Evolutionary conservation across 768 basidiomycete species (phyloP).

Genomic region (Strobilomyces dryophilus): DNA sequence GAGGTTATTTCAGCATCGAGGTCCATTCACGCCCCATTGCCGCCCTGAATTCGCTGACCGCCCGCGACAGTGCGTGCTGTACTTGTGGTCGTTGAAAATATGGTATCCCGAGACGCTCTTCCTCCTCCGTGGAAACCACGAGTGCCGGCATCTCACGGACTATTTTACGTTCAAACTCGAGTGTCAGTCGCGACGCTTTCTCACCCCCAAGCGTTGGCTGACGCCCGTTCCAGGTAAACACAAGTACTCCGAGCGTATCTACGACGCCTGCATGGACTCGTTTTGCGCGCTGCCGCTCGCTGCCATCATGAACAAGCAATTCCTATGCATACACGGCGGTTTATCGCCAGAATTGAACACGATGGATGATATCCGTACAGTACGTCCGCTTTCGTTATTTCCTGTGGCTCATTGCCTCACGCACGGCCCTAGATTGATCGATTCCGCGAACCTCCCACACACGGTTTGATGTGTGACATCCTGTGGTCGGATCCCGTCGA

Average conservation of each 20-base stretch:
- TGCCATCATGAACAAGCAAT: slow-evolving; percentile 99
- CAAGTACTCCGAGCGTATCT: slow-evolving; percentile 95
- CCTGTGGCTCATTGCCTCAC: neutral
- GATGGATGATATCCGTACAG: slow-evolving; percentile 87
- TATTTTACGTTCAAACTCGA: slow-evolving; percentile 99
- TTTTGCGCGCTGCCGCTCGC: slow-evolving; percentile 95
- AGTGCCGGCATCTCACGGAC: slow-evolving; percentile 97
- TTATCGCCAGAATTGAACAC: slow-evolving; percentile 94
- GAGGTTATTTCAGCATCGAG: slow-evolving; percentile 93
- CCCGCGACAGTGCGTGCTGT: slow-evolving; percentile 78
- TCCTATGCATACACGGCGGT: slow-evolving; percentile 97
- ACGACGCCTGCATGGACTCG: slow-evolving; percentile 97
- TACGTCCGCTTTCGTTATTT: slow-evolving; percentile 36
- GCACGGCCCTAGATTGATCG: slow-evolving; percentile 72
- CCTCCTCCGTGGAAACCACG: slow-evolving; percentile 96
- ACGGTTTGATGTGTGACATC: slow-evolving; percentile 98
- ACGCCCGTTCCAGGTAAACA: slow-evolving; percentile 71
- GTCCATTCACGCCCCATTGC: slow-evolving; percentile 34
- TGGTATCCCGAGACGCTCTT: slow-evolving; percentile 98
- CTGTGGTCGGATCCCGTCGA: slow-evolving; percentile 98
- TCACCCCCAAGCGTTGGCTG: slow-evolving; percentile 1
- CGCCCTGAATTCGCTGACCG: neutral
- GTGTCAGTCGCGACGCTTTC: slow-evolving; percentile 52
- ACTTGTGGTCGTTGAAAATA: slow-evolving; percentile 97
- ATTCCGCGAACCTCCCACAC: slow-evolving; percentile 96